phyloP scores from a whole-genome alignment of 2,329 filamentous ascomycete genomes.

The Capronia americana region DNA sequence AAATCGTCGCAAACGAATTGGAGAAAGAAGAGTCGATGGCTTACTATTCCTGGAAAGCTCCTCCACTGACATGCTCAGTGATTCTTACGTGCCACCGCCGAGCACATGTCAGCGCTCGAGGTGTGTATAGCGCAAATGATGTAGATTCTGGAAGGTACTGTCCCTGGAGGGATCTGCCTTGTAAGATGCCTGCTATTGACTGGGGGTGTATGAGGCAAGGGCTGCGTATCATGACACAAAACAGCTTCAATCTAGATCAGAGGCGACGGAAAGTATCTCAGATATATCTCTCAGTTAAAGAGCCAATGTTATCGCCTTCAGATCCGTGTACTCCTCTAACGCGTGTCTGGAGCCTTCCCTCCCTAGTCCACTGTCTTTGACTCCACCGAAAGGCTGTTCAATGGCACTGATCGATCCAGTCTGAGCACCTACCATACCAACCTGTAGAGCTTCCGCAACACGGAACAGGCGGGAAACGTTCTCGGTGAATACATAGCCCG shows the following conservation, averaged over 20 bases:
- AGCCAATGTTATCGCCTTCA: slow-evolving; percentile 56
- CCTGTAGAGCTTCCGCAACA: slow-evolving; percentile 31
- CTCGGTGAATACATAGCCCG: slow-evolving; percentile 27
- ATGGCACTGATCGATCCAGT: slow-evolving; percentile 35
- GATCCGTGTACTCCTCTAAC: slow-evolving; percentile 63
- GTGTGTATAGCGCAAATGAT: no score
- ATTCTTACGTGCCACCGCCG: no score
- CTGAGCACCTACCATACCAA: slow-evolving; percentile 41
- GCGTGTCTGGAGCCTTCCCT: slow-evolving; percentile 62
- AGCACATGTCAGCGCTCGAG: no score
- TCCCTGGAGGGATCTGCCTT: no score
- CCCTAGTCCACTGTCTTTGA: slow-evolving; percentile 63
- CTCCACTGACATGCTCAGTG: no score
- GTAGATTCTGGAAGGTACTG: no score
- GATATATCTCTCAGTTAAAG: not conserved
- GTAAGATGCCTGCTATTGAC: no score
- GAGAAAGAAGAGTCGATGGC: not conserved
- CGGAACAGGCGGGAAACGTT: slow-evolving; percentile 32
- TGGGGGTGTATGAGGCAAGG: no score
- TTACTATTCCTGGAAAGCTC: not conserved
- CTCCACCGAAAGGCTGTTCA: slow-evolving; percentile 68
- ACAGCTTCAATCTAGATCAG: not conserved
- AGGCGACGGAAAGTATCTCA: not conserved
- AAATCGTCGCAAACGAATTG: not conserved
- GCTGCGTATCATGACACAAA: no score